Base-by-base conservation (phyloP, 441 rosid genomes). In the Populus hybrid region DNA sequence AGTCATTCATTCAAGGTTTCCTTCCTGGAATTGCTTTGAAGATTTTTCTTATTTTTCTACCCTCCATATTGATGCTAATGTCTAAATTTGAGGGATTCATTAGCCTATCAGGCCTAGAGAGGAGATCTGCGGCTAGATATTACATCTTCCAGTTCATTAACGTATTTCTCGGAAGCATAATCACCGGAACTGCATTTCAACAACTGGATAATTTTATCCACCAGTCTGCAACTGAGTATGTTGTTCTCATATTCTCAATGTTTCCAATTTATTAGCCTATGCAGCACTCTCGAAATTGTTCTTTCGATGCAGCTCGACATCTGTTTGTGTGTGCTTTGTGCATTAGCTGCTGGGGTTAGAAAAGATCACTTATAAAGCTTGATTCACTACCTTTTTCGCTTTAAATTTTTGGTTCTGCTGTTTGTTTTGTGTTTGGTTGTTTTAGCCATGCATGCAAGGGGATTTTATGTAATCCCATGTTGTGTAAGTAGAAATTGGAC, bases 21-120 rank as follows among this genome's bases (percentile, higher is more conserved):
- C 94, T 96, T 73, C 99, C 99, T 0, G 99, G 99, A 66, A 92
- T 96, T 3, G 98, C 95, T 11, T 81, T 96, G 87, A 96, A 94
- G 93, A 84, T 94, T 28, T 96, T 96, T 79, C 95, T 96, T 73
- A 85, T 96, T 57, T 90, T 94, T 83, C 90, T 96, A 61, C 99
- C 99, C 9, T 76, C 92, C 26, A 90, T 96, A 83, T 82, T 96
- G 84, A 96, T 96, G 99, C 75, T 92, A 57, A 94, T 96, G 99
- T 94, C 99, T 5, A 94, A 93, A 81, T 94, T 96, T 72, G 99
- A 96, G 84, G 99, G 99, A 40, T 93, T 89, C 80, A 83, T 89
- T 70, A 90, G 97, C 74, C 67, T 81, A 34, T 96, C 98, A 10
- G 81, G 90, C 64, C 79, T 94, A 38, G 99, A 96, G 84, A 89